Evolutionary conservation across 441 rosid genomes (phyloP).

Genomic region (Populus trichocarpa): DNA sequence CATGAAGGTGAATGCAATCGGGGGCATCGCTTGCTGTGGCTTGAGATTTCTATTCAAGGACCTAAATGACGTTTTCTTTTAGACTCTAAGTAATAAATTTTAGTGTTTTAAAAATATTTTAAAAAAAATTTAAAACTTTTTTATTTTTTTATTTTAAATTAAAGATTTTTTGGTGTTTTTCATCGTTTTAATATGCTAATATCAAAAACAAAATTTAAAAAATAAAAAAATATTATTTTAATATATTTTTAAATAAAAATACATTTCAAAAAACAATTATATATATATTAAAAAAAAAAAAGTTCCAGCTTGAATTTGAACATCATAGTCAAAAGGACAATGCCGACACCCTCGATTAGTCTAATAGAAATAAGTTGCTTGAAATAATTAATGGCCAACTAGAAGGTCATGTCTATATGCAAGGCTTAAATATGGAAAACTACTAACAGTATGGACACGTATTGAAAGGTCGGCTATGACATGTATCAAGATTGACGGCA

Average conservation of each 20-base stretch:
- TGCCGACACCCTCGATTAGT: constrained; percentile 20
- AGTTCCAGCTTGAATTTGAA: background rate
- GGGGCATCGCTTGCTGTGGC: background rate
- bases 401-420: background rate
- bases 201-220: too few species aligned
- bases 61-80: background rate
- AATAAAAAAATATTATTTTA: too few species aligned
- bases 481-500: background rate
- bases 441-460: background rate
- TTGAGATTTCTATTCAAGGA: background rate
- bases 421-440: background rate
- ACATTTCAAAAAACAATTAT: too few species aligned
- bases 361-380: background rate
- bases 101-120: too few species aligned
- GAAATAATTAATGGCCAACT: background rate
- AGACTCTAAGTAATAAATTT: background rate
- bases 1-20: constrained; percentile 13
- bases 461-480: background rate
- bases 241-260: too few species aligned
- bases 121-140: too few species aligned
- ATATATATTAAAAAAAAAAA: too few species aligned
- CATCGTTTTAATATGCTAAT: too few species aligned
- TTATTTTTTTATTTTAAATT: too few species aligned
- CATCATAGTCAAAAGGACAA: constrained; percentile 4
- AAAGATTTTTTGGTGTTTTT: too few species aligned